Evolutionary conservation across 2,329 filamentous ascomycete genomes (phyloP).

Genomic region (Rhytidhysteron rufulum): DNA sequence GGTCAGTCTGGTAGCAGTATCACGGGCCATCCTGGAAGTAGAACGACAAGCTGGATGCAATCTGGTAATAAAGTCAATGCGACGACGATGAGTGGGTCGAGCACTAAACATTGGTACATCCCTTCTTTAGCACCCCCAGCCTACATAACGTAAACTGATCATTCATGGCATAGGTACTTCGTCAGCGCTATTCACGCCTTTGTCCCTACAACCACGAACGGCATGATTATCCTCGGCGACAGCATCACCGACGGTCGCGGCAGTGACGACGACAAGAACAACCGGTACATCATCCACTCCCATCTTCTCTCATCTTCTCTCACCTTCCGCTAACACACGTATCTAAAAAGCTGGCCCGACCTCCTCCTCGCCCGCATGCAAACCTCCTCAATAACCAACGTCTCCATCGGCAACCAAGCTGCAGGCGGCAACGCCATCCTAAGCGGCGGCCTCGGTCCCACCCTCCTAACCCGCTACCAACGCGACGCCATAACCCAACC

Average conservation of each 20-base stretch:
- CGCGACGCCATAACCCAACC: conserved; percentile 57
- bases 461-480: conserved; percentile 55
- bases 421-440: conserved; percentile 63
- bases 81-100: conserved; percentile 42
- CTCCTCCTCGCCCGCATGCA: conserved; percentile 42
- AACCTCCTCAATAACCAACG: conserved; percentile 37
- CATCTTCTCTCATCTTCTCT: not conserved
- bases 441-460: conserved; percentile 57
- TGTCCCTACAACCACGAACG: conserved; percentile 38
- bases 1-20: conserved; percentile 55
- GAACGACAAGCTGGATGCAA: conserved; percentile 58
- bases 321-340: no score
- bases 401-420: conserved; percentile 60
- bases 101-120: conserved; percentile 37
- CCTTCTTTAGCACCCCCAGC: not conserved
- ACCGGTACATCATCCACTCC: conserved; percentile 34
- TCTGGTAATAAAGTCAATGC: conserved; percentile 52
- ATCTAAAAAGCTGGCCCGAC: conserved; percentile 28
- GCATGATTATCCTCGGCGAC: conserved; percentile 56
- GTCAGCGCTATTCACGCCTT: conserved; percentile 53
- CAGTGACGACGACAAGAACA: conserved; percentile 56
- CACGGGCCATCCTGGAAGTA: conserved; percentile 61
- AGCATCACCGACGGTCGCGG: conserved; percentile 62
- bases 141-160: conserved; percentile 12
- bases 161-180: conserved; percentile 56